A percentile compares a stretch with the other conserved stretches of the same genome.
These are phyloP conservation scores for Candida glucosophila DNA, from an alignment of 1,139 yeast genomes.

Conservation along the genomic window DNA sequence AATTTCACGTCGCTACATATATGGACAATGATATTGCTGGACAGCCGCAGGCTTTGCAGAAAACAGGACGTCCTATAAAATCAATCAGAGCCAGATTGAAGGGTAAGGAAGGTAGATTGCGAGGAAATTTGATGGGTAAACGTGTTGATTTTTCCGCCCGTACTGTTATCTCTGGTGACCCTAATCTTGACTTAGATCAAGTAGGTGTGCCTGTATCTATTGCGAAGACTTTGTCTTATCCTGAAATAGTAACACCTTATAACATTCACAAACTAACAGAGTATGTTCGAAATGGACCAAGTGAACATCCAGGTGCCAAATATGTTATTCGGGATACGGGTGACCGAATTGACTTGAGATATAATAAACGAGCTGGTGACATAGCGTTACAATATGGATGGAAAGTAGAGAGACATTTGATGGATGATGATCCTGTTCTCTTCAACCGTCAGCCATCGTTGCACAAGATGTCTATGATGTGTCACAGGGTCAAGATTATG, in stretches of 20 bases:
- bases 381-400: constrained; percentile 97
- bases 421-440: constrained; percentile 95
- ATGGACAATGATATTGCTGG: constrained; percentile 99
- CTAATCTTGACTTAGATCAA: constrained; percentile 92
- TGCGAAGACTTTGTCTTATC: constrained; percentile 91
- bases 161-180: constrained; percentile 99
- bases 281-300: constrained; percentile 94
- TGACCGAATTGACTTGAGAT: constrained; percentile 93
- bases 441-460: constrained; percentile 98
- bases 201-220: constrained; percentile 98
- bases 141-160: constrained; percentile 99
- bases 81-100: constrained; percentile 97
- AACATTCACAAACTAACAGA: constrained; percentile 90
- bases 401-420: constrained; percentile 97
- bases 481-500: constrained; percentile 98
- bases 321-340: constrained; percentile 97
- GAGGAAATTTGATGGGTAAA: constrained; percentile 99
- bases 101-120: constrained; percentile 98
- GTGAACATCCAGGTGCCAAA: constrained; percentile 99
- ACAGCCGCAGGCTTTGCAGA: constrained; percentile 97
- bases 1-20: constrained; percentile 98
- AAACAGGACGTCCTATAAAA: constrained; percentile 97
- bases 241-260: constrained; percentile 96
- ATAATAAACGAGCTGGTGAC: constrained; percentile 97
- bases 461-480: constrained; percentile 99